A percentile compares a stretch with the other conserved stretches of the same genome.
These are phyloP conservation scores for Pleurotus cornucopiae DNA, from an alignment of 768 basidiomycete species.

Conservation along the genomic window DNA sequence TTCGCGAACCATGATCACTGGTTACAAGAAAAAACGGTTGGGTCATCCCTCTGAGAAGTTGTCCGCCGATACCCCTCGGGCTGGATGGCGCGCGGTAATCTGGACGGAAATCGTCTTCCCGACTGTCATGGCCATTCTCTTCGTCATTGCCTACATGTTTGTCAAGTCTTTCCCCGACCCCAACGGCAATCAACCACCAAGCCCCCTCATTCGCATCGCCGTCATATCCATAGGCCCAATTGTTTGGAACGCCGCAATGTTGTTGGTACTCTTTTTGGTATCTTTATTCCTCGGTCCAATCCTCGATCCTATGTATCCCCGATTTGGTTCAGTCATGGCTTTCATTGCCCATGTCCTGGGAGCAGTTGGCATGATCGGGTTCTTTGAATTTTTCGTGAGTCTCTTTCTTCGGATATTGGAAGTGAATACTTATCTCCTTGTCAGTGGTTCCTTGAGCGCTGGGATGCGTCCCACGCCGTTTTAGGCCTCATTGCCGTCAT, in stretches of 20 bases:
- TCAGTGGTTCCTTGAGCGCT: slow-evolving; percentile 92
- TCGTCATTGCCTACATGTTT: slow-evolving; percentile 89
- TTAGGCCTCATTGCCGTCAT: slow-evolving; percentile 91
- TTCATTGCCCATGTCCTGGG: slow-evolving; percentile 82
- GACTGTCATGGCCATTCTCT: slow-evolving; percentile 77
- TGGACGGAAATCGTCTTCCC: slow-evolving; percentile 88
- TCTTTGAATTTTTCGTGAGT: slow-evolving; percentile 94
- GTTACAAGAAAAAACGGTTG: slow-evolving; percentile 98
- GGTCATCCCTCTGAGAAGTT: slow-evolving; percentile 97
- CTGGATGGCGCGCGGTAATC: slow-evolving; percentile 86
- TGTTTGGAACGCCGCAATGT: slow-evolving; percentile 89
- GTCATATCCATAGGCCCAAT: slow-evolving; percentile 93
- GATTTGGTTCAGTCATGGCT: slow-evolving; percentile 91
- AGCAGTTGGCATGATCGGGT: slow-evolving; percentile 82
- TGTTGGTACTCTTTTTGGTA: slow-evolving; percentile 83
- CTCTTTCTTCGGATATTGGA: background rate
- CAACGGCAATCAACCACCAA: slow-evolving; percentile 62
- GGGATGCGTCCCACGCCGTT: slow-evolving; percentile 90
- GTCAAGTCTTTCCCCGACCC: slow-evolving; percentile 79
- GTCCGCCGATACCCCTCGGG: slow-evolving; percentile 91
- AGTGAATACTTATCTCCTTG: slow-evolving; percentile 15
- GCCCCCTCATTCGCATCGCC: slow-evolving; percentile 88
- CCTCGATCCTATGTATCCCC: slow-evolving; percentile 76
- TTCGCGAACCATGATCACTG: slow-evolving; percentile 97
- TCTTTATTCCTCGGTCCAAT: slow-evolving; percentile 93